phyloP scores from a whole-genome alignment of 2,329 filamentous ascomycete species.

The Hypoxylon sp. region DNA sequence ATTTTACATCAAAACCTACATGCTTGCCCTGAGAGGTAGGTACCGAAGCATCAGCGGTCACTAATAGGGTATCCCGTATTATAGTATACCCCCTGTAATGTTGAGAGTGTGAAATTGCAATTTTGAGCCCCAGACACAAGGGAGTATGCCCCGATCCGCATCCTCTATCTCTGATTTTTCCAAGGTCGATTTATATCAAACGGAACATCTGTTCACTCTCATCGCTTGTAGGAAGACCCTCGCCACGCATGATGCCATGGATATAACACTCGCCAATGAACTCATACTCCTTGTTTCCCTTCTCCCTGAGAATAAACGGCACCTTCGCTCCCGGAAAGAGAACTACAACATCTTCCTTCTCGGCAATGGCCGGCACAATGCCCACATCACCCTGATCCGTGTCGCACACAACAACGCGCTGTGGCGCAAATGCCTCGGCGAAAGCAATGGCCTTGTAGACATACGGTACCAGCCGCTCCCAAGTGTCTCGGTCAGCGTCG shows the following conservation, averaged over 20 bases:
- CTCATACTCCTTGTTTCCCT: neutral
- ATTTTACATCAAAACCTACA: no score
- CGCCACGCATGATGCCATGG: neutral
- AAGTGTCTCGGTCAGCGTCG: neutral
- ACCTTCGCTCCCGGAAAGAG: neutral
- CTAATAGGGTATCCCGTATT: no score
- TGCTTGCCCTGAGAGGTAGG: no score
- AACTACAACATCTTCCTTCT: neutral
- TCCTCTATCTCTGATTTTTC: no score
- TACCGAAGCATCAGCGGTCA: no score
- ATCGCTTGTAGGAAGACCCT: neutral
- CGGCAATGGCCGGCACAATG: neutral
- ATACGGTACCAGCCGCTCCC: neutral
- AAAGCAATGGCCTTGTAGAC: neutral
- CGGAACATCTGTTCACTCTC: neutral
- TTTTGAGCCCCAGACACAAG: no score
- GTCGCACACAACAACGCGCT: neutral
- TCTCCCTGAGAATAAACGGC: neutral
- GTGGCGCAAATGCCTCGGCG: neutral
- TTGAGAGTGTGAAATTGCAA: no score
- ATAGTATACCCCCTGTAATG: no score
- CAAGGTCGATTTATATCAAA: no score
- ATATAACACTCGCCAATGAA: neutral
- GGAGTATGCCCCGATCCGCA: no score
- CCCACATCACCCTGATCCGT: neutral